These are phyloP conservation scores for Helicostylum pulchrum DNA, from an alignment of 192 early-diverging fungal genomes.

Conservation along the genomic window DNA sequence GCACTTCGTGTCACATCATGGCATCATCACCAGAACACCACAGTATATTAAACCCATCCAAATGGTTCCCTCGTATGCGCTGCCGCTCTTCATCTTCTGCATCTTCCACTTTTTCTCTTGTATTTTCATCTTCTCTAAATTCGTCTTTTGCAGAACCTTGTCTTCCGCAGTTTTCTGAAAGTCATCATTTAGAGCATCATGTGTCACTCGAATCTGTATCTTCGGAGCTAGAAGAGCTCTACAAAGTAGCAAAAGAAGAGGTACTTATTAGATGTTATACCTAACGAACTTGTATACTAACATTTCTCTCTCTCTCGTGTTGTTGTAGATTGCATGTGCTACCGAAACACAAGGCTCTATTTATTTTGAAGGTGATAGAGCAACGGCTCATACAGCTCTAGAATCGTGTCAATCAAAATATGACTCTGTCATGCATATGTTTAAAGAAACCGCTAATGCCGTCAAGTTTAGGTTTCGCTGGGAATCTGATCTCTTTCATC, in stretches of 20 bases:
- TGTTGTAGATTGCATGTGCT: slow-evolving; percentile 21
- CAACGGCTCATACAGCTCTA: slow-evolving; percentile 16
- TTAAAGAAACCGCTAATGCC: neutral
- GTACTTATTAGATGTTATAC: neutral
- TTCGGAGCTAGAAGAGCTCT: slow-evolving; percentile 7
- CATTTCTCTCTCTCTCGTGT: too few relatives aligned
- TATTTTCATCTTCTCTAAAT: neutral
- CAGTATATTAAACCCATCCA: slow-evolving; percentile 8
- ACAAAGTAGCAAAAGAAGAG: slow-evolving; percentile 14
- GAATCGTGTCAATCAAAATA: slow-evolving; percentile 7
- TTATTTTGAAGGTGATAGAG: slow-evolving; percentile 21
- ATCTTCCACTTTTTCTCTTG: neutral
- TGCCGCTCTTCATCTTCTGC: slow-evolving; percentile 16
- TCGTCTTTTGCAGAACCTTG: slow-evolving; percentile 4
- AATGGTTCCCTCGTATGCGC: slow-evolving; percentile 20
- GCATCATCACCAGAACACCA: neutral
- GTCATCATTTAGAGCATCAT: neutral
- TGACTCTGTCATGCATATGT: slow-evolving; percentile 3
- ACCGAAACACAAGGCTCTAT: slow-evolving; percentile 25
- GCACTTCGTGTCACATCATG: neutral
- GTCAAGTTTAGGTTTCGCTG: neutral
- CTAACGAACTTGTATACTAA: too few relatives aligned
- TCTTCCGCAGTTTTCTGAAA: neutral
- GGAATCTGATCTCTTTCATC: slow-evolving; percentile 4
- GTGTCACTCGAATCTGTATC: neutral